Evolutionary conservation across 208 protist genomes (phyloP).

Genomic region (Wallacemonas rigidus): DNA sequence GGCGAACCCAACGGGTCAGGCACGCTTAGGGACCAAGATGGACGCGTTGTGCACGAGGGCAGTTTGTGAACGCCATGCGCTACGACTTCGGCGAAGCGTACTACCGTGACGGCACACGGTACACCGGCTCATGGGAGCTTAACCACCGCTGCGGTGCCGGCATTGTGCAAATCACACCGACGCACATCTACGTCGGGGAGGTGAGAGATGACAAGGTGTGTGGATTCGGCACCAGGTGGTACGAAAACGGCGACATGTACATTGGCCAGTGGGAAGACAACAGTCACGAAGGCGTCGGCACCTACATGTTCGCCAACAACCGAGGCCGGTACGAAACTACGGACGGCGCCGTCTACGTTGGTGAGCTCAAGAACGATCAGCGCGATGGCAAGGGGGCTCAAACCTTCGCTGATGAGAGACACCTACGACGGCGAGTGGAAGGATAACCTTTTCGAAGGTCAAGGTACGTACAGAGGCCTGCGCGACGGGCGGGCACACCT

Average conservation of each 20-base stretch:
- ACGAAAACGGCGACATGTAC: conserved; percentile 4
- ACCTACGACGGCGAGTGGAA: conserved; percentile 66
- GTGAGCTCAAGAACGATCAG: conserved; percentile 41
- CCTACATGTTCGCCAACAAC: conserved; percentile 1
- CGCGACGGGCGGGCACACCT: not conserved
- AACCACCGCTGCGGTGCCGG: too few relatives aligned
- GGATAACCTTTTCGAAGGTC: conserved; percentile 68
- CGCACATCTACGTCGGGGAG: not conserved
- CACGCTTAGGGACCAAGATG: too few relatives aligned
- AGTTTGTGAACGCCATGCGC: too few relatives aligned
- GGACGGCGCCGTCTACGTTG: conserved; percentile 51
- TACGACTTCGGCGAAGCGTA: too few relatives aligned
- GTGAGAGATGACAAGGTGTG: not conserved
- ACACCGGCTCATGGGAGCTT: too few relatives aligned
- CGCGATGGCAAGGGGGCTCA: conserved; percentile 56
- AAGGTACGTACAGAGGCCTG: conserved; percentile 29
- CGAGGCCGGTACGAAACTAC: conserved; percentile 30
- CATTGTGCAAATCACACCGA: too few relatives aligned
- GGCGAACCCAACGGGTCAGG: too few relatives aligned
- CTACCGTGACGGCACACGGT: too few relatives aligned
- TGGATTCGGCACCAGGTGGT: not conserved
- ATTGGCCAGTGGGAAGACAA: not conserved
- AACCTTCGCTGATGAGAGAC: conserved; percentile 62
- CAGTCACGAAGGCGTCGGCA: conserved; percentile 2
- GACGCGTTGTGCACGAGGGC: too few relatives aligned